A percentile compares a stretch with the other conserved stretches of the same genome.
Evolutionary conservation across 805 yeast genomes (phyloP).

Genomic region (Schwanniomyces polymorphus): DNA sequence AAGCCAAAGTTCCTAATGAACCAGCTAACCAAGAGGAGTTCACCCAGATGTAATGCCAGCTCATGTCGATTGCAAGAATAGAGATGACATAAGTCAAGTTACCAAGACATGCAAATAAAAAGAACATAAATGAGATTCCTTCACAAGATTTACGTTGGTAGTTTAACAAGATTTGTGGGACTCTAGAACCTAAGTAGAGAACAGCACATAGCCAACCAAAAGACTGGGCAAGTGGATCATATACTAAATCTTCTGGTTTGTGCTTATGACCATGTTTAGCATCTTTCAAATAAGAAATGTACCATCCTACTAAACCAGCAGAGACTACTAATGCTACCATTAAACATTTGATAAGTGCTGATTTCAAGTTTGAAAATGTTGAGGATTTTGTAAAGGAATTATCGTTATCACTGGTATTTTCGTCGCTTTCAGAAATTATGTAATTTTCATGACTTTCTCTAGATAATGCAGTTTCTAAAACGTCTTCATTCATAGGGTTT

Average conservation of each 20-base stretch:
- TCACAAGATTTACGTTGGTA: constrained; percentile 88
- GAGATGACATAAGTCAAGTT: constrained; percentile 88
- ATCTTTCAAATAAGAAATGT: constrained; percentile 55
- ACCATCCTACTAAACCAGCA: constrained; percentile 90
- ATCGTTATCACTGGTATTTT: constrained; percentile 21
- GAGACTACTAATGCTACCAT: constrained; percentile 68
- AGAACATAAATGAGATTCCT: constrained; percentile 91
- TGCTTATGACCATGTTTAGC: constrained; percentile 32
- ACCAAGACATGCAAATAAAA: constrained; percentile 92
- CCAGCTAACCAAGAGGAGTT: constrained; percentile 95
- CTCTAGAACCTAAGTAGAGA: constrained; percentile 79
- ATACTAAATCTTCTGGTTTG: constrained; percentile 48
- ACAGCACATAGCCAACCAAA: constrained; percentile 83
- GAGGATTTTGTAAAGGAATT: background rate
- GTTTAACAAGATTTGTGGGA: constrained; percentile 89
- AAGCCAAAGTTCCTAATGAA: constrained; percentile 77
- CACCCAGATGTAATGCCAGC: constrained; percentile 67
- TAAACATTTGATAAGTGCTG: constrained; percentile 32
- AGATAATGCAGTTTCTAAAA: constrained; percentile 58
- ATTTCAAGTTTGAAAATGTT: constrained; percentile 17
- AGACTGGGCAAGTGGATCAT: constrained; percentile 78
- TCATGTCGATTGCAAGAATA: constrained; percentile 72
- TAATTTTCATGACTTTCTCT: constrained; percentile 27
- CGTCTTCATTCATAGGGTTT: constrained; percentile 74
- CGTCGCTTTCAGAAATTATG: constrained; percentile 14